Evolutionary conservation across 108 stramenopile species (phyloP), one percentile per base, ranked within the genome.

Genomic region (Nannochloropsis gaditana): DNA sequence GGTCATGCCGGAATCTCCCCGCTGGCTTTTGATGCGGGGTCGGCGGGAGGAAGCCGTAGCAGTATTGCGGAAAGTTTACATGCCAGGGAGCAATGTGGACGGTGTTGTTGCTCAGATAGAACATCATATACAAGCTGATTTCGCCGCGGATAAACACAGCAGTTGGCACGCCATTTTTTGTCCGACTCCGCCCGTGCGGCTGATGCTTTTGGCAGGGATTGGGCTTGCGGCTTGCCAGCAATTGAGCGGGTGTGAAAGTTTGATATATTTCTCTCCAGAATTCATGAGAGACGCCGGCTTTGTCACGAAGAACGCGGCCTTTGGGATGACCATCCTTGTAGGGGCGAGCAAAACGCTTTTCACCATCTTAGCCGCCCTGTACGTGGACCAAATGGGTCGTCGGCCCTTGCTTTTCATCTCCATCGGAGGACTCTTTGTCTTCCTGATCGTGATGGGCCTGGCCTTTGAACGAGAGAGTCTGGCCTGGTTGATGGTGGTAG

Each of bases 1-100:
- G 9, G 43, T 87, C 80, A 86, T 97, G 93, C 95, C 95, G 9
- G 96, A 97, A 86, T 93, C 93, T 59, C 96, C 96, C 6, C 91
- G 96, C n/a, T 97, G 95, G 95, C 89, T 96, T 42, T 93, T 95
- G 5, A 81, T 86, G 80, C 92, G 93, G 82, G 91, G 92, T n/a
- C 91, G 89, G 44, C 85, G 88, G 3, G 87, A 86, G 1, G 94
- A 94, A 84, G 95, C 93, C 11, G 47, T 83, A 21, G 42, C 21
- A 19, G 85, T 88, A 9, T 79, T 88, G 79, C 81, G 79, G 85
- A 79, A 84, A 83, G 83, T 84, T 44, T 50, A 81, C 42, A 45
- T 73, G 59, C 19, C 15, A 6, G 59, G 59, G 59, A 73, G 59
- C n/a, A n/a, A 73, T 73, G n/a, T 73, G 3, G 59, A 73, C 19